These are phyloP conservation scores for Amphibolis antarctica DNA, from an alignment of 106 monocot genomes.

Conservation along the genomic window DNA sequence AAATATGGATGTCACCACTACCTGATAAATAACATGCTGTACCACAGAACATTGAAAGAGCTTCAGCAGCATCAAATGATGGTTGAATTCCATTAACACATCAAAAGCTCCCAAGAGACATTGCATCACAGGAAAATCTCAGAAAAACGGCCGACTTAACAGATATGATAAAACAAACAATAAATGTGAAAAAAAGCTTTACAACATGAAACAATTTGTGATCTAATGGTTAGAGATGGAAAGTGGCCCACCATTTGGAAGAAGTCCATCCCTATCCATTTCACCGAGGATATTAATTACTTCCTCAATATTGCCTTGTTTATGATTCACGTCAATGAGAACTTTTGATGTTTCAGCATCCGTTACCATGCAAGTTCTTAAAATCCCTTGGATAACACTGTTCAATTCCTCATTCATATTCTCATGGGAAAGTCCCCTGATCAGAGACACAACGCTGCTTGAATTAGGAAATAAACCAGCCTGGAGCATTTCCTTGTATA, in stretches of 20 bases:
- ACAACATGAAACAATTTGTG: not conserved
- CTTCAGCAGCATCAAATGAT: no score
- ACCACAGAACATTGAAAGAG: no score
- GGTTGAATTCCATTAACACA: not conserved
- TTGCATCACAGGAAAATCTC: not conserved
- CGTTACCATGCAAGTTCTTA: slow-evolving; percentile 31
- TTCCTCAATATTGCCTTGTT: slow-evolving; percentile 63
- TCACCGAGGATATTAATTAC: slow-evolving; percentile 45
- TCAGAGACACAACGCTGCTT: slow-evolving; percentile 43
- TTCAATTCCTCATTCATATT: slow-evolving; percentile 44
- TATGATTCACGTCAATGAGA: slow-evolving; percentile 52
- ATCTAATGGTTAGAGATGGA: not conserved
- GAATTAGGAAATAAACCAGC: slow-evolving; percentile 49
- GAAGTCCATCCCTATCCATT: slow-evolving; percentile 65
- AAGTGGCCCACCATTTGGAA: slow-evolving; percentile 28
- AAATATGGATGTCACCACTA: no score
- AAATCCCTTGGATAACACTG: slow-evolving; percentile 40
- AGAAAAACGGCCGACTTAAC: not conserved
- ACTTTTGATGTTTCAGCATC: slow-evolving; percentile 58
- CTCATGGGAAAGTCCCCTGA: slow-evolving; percentile 47
- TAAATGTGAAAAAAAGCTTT: not conserved
- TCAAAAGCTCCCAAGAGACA: not conserved
- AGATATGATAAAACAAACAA: not conserved
- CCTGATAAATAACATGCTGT: no score
- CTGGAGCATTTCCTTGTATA: slow-evolving; percentile 57